Evolutionary conservation across 495 filamentous ascomycete genomes (phyloP).

Genomic region (Talaromyces stipitatus): DNA sequence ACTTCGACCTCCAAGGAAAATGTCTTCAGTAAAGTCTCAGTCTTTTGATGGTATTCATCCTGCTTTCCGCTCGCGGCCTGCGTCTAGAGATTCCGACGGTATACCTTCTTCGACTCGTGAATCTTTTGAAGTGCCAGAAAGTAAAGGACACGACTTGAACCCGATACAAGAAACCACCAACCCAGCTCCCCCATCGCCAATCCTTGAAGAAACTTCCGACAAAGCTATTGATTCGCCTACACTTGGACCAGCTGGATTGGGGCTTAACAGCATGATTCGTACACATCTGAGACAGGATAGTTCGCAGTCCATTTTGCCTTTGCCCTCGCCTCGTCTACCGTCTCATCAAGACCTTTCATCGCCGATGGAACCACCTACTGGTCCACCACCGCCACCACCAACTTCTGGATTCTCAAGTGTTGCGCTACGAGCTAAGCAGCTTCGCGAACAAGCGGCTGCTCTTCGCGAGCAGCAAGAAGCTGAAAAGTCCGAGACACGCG

Average conservation of each 20-base stretch:
- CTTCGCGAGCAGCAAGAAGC: constrained; percentile 14
- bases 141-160: constrained; percentile 36
- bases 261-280: constrained; percentile 74
- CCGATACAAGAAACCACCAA: constrained; percentile 31
- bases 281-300: constrained; percentile 82
- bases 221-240: constrained; percentile 70
- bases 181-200: constrained; percentile 11
- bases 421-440: constrained; percentile 19
- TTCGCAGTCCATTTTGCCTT: constrained; percentile 67
- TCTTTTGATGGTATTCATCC: constrained; percentile 24
- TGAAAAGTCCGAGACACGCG: constrained; percentile 7
- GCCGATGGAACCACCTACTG: not conserved
- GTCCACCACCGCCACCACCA: not conserved
- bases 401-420: constrained; percentile 10
- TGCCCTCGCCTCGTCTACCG: constrained; percentile 31
- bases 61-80: constrained; percentile 18
- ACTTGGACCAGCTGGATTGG: constrained; percentile 55
- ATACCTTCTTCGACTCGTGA: constrained; percentile 6
- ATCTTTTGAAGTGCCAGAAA: constrained; percentile 24
- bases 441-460: constrained; percentile 22
- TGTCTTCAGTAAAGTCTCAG: constrained; percentile 19
- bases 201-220: constrained; percentile 22
- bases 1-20: constrained; percentile 14
- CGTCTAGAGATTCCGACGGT: constrained; percentile 7
- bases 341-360: not conserved